Conservation (phyloP, 1,139 yeast species). For the Saccharomycopsis crataegensis region DNA sequence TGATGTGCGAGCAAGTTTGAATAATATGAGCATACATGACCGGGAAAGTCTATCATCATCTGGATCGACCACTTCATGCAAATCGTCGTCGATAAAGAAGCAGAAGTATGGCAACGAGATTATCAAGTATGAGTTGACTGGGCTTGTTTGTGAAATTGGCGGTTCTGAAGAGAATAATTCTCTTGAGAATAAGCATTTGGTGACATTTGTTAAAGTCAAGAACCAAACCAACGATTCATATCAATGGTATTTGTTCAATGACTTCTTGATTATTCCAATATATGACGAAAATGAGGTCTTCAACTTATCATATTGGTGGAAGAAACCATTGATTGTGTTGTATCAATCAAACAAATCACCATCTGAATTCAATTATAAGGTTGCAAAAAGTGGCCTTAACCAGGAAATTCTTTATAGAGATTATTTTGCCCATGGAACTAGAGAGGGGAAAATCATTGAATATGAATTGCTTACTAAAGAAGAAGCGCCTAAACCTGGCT, state of each 20-base stretch:
- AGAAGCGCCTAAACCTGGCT: conserved; percentile 70
- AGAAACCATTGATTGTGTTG: conserved; percentile 67
- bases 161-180: conserved; percentile 48
- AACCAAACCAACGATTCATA: conserved; percentile 25
- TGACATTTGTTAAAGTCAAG: conserved; percentile 48
- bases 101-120: conserved; percentile 24
- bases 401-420: conserved; percentile 65
- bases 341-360: conserved; percentile 44
- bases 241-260: conserved; percentile 81
- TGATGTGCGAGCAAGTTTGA: neutral
- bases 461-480: conserved; percentile 55
- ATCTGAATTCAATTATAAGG: conserved; percentile 32
- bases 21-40: neutral
- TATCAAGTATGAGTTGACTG: conserved; percentile 50
- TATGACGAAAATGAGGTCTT: conserved; percentile 57
- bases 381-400: conserved; percentile 41
- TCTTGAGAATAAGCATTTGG: conserved; percentile 36
- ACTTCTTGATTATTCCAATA: conserved; percentile 78
- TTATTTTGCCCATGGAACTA: conserved; percentile 63
- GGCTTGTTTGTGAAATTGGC: conserved; percentile 62
- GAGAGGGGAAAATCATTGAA: conserved; percentile 53
- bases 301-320: conserved; percentile 69
- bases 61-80: neutral
- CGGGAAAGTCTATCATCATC: neutral
- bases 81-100: neutral